Evolutionary conservation across 2,329 filamentous ascomycete species (phyloP).

Genomic region (Hypoxylon sp.): DNA sequence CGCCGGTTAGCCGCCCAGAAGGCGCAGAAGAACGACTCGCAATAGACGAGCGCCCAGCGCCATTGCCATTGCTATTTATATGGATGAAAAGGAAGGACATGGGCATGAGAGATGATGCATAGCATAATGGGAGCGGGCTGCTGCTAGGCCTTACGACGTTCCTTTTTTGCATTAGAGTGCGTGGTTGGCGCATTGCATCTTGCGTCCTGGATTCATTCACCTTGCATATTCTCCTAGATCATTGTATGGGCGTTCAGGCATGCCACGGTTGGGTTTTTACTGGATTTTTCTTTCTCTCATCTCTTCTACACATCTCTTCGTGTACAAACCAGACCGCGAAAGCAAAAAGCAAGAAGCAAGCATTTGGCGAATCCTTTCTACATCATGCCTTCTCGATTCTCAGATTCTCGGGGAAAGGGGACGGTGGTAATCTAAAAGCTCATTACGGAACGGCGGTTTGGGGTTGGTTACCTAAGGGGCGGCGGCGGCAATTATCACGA

Average conservation of each 20-base stretch:
- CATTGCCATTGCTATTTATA: too few relatives aligned
- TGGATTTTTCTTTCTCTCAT: slow-evolving; percentile 12
- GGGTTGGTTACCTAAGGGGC: neutral
- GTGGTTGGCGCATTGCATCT: neutral
- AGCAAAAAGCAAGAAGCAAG: slow-evolving; percentile 16
- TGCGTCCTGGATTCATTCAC: slow-evolving; percentile 10
- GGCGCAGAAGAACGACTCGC: slow-evolving; percentile 51
- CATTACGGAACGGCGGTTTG: neutral
- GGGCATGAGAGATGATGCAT: slow-evolving; percentile 20
- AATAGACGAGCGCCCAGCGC: slow-evolving; percentile 8
- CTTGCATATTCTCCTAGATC: slow-evolving; percentile 33
- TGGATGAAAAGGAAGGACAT: too few relatives aligned
- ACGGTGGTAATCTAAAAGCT: slow-evolving; percentile 9
- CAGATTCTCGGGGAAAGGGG: neutral
- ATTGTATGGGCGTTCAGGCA: slow-evolving; percentile 32
- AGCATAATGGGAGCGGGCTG: slow-evolving; percentile 41
- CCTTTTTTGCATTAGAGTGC: neutral
- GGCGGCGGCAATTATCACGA: slow-evolving; percentile 18
- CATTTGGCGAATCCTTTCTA: slow-evolving; percentile 4
- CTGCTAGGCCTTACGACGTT: slow-evolving; percentile 12
- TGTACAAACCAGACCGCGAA: slow-evolving; percentile 28
- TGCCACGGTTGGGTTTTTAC: slow-evolving; percentile 8
- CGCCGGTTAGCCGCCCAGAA: slow-evolving; percentile 64
- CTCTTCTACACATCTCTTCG: slow-evolving; percentile 22
- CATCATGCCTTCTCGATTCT: neutral